Percentiles rank a stretch among this genome's conserved stretches.
These are phyloP conservation scores for Leucocoprinus leucothites DNA, from an alignment of 768 basidiomycete genomes.

Conservation along the genomic window DNA sequence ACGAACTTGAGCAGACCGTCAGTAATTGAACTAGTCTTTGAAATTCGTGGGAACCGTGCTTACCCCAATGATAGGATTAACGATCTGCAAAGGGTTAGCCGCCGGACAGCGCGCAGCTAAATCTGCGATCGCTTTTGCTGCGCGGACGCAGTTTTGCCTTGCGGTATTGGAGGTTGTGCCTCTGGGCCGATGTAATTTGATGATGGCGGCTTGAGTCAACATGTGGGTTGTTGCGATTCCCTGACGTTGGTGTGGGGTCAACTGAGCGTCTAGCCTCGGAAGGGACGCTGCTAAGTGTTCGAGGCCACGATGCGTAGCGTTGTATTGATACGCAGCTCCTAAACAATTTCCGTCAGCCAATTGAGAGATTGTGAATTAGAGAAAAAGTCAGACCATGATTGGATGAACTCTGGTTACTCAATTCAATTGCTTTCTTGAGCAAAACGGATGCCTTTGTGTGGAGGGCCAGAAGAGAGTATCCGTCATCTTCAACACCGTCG, in stretches of 20 bases:
- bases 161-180: constrained; percentile 2
- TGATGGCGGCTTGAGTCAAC: constrained; percentile 30
- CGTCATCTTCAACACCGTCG: constrained; percentile 21
- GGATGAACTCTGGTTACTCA: constrained; percentile 6
- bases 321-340: constrained; percentile 5
- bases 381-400: neutral
- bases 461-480: constrained; percentile 22
- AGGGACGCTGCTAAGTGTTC: constrained; percentile 22
- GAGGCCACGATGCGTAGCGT: constrained; percentile 16
- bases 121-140: constrained; percentile 4
- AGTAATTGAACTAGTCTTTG: neutral
- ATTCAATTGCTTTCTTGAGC: constrained; percentile 12
- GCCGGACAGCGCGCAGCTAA: neutral
- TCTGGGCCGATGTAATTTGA: constrained; percentile 19
- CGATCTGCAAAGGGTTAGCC: neutral
- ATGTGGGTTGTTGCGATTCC: constrained; percentile 28
- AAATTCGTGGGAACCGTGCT: neutral
- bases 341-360: constrained; percentile 4
- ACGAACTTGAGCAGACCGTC: neutral
- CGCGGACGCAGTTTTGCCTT: constrained; percentile 5
- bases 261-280: constrained; percentile 17
- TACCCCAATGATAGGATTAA: constrained; percentile 7
- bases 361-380: too few species aligned
- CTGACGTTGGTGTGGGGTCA: constrained; percentile 16
- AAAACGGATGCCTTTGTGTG: constrained; percentile 28